These are phyloP conservation scores for Pichia californica DNA, from an alignment of 805 yeast genomes.

Conservation along the genomic window DNA sequence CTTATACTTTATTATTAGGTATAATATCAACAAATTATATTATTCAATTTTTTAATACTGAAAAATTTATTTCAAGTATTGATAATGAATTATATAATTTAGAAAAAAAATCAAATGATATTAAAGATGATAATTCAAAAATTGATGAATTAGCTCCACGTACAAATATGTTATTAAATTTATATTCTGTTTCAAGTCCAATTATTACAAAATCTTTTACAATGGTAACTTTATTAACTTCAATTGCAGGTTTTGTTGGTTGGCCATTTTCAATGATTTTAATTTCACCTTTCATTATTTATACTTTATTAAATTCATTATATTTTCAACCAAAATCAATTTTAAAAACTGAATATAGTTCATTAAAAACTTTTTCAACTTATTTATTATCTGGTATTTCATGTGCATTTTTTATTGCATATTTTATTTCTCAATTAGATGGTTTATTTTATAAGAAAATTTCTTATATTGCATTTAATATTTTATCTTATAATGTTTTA, in stretches of 20 bases:
- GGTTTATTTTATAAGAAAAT: conserved; percentile 53
- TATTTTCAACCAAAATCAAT: conserved; percentile 6
- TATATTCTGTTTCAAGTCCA: conserved; percentile 11
- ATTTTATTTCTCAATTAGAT: conserved; percentile 39
- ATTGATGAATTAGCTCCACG: conserved; percentile 12
- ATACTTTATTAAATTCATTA: conserved; percentile 18
- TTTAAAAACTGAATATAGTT: conserved; percentile 7
- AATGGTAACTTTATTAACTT: conserved; percentile 36
- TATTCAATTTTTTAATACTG: conserved; percentile 29
- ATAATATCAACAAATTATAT: conserved; percentile 39
- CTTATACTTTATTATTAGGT: conserved; percentile 58
- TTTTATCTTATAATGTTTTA: conserved; percentile 75
- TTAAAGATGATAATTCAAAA: conserved; percentile 14
- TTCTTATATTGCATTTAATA: conserved; percentile 72
- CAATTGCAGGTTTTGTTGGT: conserved; percentile 73
- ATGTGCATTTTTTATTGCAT: conserved; percentile 14
- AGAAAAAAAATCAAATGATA: conserved; percentile 10
- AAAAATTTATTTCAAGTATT: conserved; percentile 15
- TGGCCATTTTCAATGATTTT: conserved; percentile 84
- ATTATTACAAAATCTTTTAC: conserved; percentile 22
- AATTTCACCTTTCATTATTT: conserved; percentile 52
- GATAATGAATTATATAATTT: conserved; percentile 15
- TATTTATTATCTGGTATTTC: conserved; percentile 17
- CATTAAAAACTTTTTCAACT: conserved; percentile 9
- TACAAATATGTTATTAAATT: conserved; percentile 10